Percentiles rank a stretch among this genome's conserved stretches.
Evolutionary conservation across 805 yeast species (phyloP).

Genomic region (Candida railenensis): DNA sequence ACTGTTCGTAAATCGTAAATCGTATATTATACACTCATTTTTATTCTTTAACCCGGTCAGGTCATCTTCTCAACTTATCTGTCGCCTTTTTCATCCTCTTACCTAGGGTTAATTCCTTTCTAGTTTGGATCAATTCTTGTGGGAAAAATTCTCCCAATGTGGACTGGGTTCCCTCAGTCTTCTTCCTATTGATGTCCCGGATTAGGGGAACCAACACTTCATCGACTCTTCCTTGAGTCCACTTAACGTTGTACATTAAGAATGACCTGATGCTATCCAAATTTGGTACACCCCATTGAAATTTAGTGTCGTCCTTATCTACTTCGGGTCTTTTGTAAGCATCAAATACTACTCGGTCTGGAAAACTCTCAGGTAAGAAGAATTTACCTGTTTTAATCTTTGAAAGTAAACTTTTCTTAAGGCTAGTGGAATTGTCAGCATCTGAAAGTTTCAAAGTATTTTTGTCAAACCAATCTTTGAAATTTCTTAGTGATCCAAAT

Average conservation of each 20-base stretch:
- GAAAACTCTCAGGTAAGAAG: slow-evolving; percentile 62
- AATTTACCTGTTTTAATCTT: slow-evolving; percentile 53
- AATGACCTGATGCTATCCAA: slow-evolving; percentile 73
- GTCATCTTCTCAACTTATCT: slow-evolving; percentile 32
- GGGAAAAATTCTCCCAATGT: slow-evolving; percentile 71
- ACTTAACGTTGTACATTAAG: slow-evolving; percentile 69
- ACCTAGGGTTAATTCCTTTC: slow-evolving; percentile 50
- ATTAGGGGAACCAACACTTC: slow-evolving; percentile 85
- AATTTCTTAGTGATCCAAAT: slow-evolving; percentile 48
- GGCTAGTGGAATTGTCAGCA: slow-evolving; percentile 42
- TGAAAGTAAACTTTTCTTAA: slow-evolving; percentile 58
- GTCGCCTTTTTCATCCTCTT: slow-evolving; percentile 64
- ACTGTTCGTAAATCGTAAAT: no score
- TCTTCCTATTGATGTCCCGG: slow-evolving; percentile 67
- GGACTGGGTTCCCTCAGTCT: slow-evolving; percentile 53
- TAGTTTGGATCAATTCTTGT: slow-evolving; percentile 47
- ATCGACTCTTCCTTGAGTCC: slow-evolving; percentile 76
- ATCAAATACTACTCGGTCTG: slow-evolving; percentile 62
- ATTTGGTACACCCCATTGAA: slow-evolving; percentile 90
- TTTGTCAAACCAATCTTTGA: slow-evolving; percentile 59
- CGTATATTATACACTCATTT: no score
- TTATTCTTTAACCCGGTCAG: no score
- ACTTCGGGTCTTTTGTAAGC: slow-evolving; percentile 84
- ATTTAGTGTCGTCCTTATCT: slow-evolving; percentile 73
- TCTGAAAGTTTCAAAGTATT: slow-evolving; percentile 36